Conservation (phyloP, 108 stramenopile genomes). For the Cyclotella sp. region DNA sequence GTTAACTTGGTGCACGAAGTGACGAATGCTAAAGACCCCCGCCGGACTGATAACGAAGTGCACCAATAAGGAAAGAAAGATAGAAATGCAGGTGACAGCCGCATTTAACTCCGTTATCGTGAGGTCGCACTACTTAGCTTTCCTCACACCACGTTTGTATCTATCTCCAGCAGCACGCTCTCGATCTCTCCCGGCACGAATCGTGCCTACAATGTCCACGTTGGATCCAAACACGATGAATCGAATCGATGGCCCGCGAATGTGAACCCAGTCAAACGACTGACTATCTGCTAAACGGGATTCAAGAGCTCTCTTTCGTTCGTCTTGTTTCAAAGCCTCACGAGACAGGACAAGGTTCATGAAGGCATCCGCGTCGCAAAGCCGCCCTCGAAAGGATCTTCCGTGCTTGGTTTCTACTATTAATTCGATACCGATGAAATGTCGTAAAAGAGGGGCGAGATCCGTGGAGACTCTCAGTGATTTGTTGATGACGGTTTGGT, state of each 20-base stretch:
- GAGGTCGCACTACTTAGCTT: conserved; percentile 15
- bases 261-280: conserved; percentile 48
- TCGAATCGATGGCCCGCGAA: conserved; percentile 77
- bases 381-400: conserved; percentile 56
- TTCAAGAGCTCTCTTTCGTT: background rate
- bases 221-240: conserved; percentile 83
- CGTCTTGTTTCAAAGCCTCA: background rate
- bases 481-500: background rate
- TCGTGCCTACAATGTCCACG: conserved; percentile 50
- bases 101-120: too few relatives aligned
- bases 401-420: conserved; percentile 83
- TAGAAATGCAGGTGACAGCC: too few relatives aligned
- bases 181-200: conserved; percentile 62
- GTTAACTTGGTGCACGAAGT: too few relatives aligned
- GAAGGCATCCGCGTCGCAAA: conserved; percentile 62
- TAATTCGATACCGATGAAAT: conserved; percentile 57
- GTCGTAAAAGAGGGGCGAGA: conserved; percentile 15
- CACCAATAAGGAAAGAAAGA: too few relatives aligned
- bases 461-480: background rate
- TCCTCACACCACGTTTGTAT: conserved; percentile 72
- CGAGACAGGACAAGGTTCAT: conserved; percentile 73
- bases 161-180: conserved; percentile 64
- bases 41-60: too few relatives aligned
- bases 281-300: background rate
- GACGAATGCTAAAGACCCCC: too few relatives aligned